These are phyloP conservation scores for Candida parachauliodes DNA, from an alignment of 805 yeast genomes.

Conservation along the genomic window DNA sequence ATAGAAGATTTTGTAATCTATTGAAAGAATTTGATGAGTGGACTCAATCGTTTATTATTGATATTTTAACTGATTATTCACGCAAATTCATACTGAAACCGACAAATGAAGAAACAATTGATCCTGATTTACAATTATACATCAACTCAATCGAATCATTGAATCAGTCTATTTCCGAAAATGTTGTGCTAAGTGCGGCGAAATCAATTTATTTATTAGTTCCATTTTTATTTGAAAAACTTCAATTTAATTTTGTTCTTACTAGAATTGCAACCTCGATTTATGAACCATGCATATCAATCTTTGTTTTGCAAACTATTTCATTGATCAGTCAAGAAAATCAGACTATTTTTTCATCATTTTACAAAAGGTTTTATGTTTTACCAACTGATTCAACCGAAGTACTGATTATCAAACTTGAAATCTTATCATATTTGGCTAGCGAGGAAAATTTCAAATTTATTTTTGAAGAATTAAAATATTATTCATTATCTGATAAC, in stretches of 20 bases:
- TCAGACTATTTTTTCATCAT: slow-evolving; percentile 26
- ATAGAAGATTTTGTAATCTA: slow-evolving; percentile 51
- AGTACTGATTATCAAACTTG: slow-evolving; percentile 52
- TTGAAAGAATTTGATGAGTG: slow-evolving; percentile 63
- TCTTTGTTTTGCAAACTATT: slow-evolving; percentile 46
- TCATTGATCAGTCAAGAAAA: slow-evolving; percentile 32
- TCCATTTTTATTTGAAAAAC: slow-evolving; percentile 47
- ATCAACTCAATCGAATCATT: slow-evolving; percentile 45
- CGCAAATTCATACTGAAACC: slow-evolving; percentile 60
- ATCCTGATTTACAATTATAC: slow-evolving; percentile 57
- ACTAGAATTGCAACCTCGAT: slow-evolving; percentile 38
- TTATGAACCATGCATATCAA: slow-evolving; percentile 16
- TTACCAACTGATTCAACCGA: slow-evolving; percentile 49
- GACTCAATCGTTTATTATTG: slow-evolving; percentile 59
- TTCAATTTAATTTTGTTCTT: slow-evolving; percentile 49
- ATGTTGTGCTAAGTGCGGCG: slow-evolving; percentile 59
- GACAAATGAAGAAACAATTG: slow-evolving; percentile 35
- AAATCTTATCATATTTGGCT: slow-evolving; percentile 57
- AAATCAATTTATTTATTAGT: slow-evolving; percentile 56
- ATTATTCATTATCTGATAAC: slow-evolving; percentile 30
- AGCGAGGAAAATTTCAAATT: slow-evolving; percentile 47
- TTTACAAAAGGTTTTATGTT: slow-evolving; percentile 50
- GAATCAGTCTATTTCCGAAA: slow-evolving; percentile 49
- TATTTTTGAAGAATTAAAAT: slow-evolving; percentile 62
- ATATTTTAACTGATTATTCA: slow-evolving; percentile 63